phyloP scores from a whole-genome alignment of 2,329 filamentous ascomycete species.

The Pyrenophora teres region DNA sequence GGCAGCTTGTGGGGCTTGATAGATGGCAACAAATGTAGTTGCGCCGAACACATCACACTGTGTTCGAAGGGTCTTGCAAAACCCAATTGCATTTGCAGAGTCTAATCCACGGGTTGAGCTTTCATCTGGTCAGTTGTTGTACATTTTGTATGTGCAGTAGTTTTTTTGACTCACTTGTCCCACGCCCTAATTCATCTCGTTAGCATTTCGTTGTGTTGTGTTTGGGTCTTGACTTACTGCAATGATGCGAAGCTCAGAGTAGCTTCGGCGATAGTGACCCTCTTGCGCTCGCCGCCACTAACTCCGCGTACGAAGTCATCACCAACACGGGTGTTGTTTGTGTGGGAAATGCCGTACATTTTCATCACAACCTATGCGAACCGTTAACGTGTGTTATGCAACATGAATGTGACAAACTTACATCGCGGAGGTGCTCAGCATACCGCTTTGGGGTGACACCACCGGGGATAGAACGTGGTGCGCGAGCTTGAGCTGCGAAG shows the following conservation, averaged over 20 bases:
- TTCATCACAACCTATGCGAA: slow-evolving; percentile 65
- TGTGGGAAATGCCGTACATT: slow-evolving; percentile 74
- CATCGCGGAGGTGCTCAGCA: slow-evolving; percentile 65
- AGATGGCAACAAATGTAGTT: slow-evolving; percentile 40
- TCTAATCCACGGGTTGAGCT: slow-evolving; percentile 73
- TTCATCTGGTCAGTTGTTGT: slow-evolving; percentile 63
- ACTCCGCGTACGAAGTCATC: slow-evolving; percentile 75
- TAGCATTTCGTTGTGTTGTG: too few relatives aligned
- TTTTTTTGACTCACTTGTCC: too few relatives aligned
- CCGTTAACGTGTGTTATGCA: too few relatives aligned
- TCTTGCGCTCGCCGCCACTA: slow-evolving; percentile 66
- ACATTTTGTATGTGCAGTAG: too few relatives aligned
- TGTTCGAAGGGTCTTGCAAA: slow-evolving; percentile 59
- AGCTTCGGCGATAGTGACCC: slow-evolving; percentile 39
- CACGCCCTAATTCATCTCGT: too few relatives aligned
- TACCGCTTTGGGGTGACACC: slow-evolving; percentile 61
- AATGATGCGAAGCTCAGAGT: slow-evolving; percentile 54
- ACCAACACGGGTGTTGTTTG: slow-evolving; percentile 69
- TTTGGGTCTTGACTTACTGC: slow-evolving; percentile 41
- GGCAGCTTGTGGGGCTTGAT: slow-evolving; percentile 61
- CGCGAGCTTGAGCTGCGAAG: slow-evolving; percentile 67
- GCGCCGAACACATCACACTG: slow-evolving; percentile 62
- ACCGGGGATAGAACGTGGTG: slow-evolving; percentile 63
- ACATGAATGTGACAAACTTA: not conserved
- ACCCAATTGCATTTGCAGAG: slow-evolving; percentile 71